A percentile compares a stretch with the other conserved stretches of the same genome.
Conservation (phyloP, 345 rosid species). For the Trapa incisa region DNA sequence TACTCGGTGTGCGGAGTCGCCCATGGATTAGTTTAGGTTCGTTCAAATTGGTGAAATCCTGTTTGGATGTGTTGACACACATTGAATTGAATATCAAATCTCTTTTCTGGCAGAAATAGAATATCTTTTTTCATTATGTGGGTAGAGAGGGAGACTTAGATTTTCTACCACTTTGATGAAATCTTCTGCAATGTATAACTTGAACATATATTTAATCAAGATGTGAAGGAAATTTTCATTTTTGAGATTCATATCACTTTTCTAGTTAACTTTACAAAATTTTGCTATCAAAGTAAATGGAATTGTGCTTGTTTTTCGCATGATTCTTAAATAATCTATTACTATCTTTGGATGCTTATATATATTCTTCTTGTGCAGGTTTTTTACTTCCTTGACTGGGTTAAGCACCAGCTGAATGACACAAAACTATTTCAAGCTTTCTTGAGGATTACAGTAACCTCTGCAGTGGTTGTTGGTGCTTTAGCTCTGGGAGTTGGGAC, state of each 20-base stretch:
- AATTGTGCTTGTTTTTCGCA: too few species aligned
- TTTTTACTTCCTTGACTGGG: conserved; percentile 92
- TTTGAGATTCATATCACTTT: not conserved
- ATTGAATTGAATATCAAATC: not conserved
- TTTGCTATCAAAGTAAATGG: not conserved
- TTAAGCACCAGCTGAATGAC: conserved; percentile 72
- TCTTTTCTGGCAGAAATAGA: not conserved
- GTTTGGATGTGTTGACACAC: too few species aligned
- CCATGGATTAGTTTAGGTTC: not conserved
- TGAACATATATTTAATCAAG: not conserved
- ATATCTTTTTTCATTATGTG: not conserved
- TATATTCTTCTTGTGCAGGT: conserved; percentile 28
- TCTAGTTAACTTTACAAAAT: not conserved
- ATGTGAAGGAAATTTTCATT: not conserved
- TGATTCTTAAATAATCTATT: too few species aligned
- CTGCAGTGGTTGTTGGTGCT: conserved; percentile 54
- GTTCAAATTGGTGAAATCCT: too few species aligned
- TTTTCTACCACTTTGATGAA: not conserved
- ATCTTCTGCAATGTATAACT: not conserved
- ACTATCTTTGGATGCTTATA: not conserved
- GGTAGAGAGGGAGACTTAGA: not conserved
- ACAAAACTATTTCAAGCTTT: conserved; percentile 76
- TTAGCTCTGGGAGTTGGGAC: conserved; percentile 82
- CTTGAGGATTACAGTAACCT: conserved; percentile 76
- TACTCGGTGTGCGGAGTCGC: not conserved